Evolutionary conservation across 768 basidiomycete genomes (phyloP).

Genomic region (Candolleomyces efflorescens): DNA sequence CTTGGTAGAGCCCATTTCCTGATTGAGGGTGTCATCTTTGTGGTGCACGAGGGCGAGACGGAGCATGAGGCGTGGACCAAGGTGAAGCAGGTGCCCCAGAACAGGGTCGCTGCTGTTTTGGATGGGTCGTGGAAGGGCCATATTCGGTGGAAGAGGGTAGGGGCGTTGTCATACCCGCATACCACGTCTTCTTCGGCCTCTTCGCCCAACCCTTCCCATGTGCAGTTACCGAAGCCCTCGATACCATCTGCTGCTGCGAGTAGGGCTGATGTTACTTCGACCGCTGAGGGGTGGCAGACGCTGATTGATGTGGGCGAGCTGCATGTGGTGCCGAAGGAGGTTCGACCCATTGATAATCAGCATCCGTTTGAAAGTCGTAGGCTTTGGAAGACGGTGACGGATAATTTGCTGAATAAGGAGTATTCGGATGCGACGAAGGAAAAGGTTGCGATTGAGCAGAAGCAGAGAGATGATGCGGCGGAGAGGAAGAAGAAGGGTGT

Average conservation of each 20-base stretch:
- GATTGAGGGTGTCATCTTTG: slow-evolving; percentile 86
- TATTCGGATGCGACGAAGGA: slow-evolving; percentile 87
- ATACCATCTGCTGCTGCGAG: slow-evolving; percentile 37
- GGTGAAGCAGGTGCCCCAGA: slow-evolving; percentile 85
- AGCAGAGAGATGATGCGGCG: slow-evolving; percentile 83
- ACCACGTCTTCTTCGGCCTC: slow-evolving; percentile 39
- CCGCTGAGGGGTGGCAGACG: slow-evolving; percentile 54
- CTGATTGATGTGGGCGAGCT: slow-evolving; percentile 77
- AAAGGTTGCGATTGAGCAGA: slow-evolving; percentile 92
- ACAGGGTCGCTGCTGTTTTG: slow-evolving; percentile 72
- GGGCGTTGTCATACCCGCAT: slow-evolving; percentile 38
- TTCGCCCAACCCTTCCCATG: slow-evolving; percentile 45
- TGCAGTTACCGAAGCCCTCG: slow-evolving; percentile 32
- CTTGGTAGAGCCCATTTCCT: slow-evolving; percentile 82
- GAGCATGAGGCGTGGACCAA: slow-evolving; percentile 73
- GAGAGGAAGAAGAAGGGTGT: slow-evolving; percentile 79
- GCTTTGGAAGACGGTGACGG: slow-evolving; percentile 86
- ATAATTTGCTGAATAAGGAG: slow-evolving; percentile 72
- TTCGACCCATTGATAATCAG: slow-evolving; percentile 80
- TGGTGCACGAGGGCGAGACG: slow-evolving; percentile 60
- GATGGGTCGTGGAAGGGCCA: slow-evolving; percentile 87
- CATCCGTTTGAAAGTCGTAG: slow-evolving; percentile 76
- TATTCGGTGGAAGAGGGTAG: slow-evolving; percentile 73
- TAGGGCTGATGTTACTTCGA: slow-evolving; percentile 36
- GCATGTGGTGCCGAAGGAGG: slow-evolving; percentile 72